A percentile compares a stretch with the other conserved stretches of the same genome.
These are phyloP conservation scores for Blastobotrys arbuscula DNA, from an alignment of 1,139 yeast species.

Conservation along the genomic window DNA sequence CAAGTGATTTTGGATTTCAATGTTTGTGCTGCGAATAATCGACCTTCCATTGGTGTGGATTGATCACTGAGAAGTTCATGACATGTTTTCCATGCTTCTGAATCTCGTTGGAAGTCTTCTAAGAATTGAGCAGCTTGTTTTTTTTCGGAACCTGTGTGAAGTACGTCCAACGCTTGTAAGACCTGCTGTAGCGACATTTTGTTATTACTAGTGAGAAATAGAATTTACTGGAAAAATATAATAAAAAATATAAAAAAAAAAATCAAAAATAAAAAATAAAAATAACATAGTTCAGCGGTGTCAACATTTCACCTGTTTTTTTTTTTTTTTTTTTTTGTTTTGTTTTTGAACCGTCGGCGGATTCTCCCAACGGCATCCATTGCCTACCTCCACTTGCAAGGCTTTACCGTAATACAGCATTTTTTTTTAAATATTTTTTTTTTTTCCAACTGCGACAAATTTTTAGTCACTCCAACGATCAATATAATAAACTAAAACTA, in stretches of 20 bases:
- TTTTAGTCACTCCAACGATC: too few species aligned
- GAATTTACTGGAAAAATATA: too few species aligned
- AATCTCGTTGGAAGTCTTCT: constrained; percentile 72
- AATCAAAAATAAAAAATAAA: too few species aligned
- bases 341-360: not conserved
- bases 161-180: constrained; percentile 41
- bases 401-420: too few species aligned
- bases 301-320: not conserved
- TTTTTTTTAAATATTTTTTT: too few species aligned
- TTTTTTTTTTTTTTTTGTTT: not conserved
- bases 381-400: too few species aligned
- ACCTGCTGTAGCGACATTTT: not conserved
- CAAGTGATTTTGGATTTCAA: constrained; percentile 68
- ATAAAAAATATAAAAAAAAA: not conserved
- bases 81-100: constrained; percentile 38
- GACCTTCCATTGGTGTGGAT: constrained; percentile 38
- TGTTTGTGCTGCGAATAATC: constrained; percentile 87
- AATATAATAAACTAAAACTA: too few species aligned
- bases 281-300: too few species aligned
- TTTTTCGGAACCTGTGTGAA: constrained; percentile 57
- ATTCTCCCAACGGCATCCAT: too few species aligned
- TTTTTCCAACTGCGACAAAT: too few species aligned
- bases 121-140: constrained; percentile 59
- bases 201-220: not conserved
- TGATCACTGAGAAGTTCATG: constrained; percentile 30